These are phyloP conservation scores for Litsea cubeba DNA, from an alignment of 164 flowering plant species.

Conservation along the genomic window DNA sequence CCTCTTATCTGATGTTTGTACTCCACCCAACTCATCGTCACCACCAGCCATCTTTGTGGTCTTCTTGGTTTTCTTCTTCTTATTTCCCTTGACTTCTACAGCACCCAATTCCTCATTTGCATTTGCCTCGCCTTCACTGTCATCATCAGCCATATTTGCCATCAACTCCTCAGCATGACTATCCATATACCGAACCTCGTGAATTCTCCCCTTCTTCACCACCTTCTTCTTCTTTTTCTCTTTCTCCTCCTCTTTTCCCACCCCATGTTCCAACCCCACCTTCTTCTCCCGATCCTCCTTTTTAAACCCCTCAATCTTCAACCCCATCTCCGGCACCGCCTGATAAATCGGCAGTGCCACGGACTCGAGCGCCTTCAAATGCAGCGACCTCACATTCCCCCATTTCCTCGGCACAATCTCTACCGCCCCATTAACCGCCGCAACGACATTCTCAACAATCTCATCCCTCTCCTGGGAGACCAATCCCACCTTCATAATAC, in stretches of 20 bases:
- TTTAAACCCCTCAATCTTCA: constrained; percentile 52
- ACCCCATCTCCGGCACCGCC: constrained; percentile 54
- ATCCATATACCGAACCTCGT: constrained; percentile 59
- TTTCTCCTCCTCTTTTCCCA: constrained; percentile 8
- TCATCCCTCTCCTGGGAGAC: constrained; percentile 43
- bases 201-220: constrained; percentile 51
- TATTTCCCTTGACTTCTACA: not conserved
- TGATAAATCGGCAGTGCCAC: constrained; percentile 77
- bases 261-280: constrained; percentile 11
- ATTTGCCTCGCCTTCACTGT: constrained; percentile 14
- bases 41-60: not conserved
- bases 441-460: constrained; percentile 57
- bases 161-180: constrained; percentile 11
- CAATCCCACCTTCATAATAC: constrained; percentile 55
- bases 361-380: constrained; percentile 65
- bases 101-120: constrained; percentile 13
- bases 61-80: not conserved
- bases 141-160: constrained; percentile 11
- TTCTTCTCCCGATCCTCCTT: constrained; percentile 18
- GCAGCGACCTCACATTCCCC: constrained; percentile 61
- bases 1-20: constrained; percentile 17
- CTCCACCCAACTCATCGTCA: not conserved
- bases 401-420: constrained; percentile 67
- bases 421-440: constrained; percentile 51
- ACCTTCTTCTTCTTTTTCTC: constrained; percentile 22